Percentiles rank a stretch among this genome's conserved stretches.
phyloP scores from a whole-genome alignment of 768 basidiomycete genomes.

The Russula sp. region DNA sequence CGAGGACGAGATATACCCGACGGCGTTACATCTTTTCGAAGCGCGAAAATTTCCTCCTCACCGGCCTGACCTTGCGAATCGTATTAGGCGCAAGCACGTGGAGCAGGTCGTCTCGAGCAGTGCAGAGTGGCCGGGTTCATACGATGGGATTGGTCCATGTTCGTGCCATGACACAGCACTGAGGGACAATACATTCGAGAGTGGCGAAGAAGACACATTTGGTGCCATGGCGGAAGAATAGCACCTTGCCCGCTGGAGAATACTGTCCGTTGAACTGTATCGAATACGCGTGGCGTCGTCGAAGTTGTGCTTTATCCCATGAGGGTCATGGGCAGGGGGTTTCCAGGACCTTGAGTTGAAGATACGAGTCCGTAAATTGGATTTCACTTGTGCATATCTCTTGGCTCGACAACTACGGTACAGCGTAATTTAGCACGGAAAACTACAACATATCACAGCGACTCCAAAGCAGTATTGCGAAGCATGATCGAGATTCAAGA shows the following conservation, averaged over 20 bases:
- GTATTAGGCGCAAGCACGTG: background rate
- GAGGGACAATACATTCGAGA: background rate
- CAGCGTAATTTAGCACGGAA: too few relatives aligned
- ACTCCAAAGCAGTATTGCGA: too few relatives aligned
- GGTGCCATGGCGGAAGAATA: background rate
- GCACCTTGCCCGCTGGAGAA: background rate
- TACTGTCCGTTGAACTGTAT: background rate
- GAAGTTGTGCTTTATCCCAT: too few relatives aligned
- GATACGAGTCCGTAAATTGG: too few relatives aligned
- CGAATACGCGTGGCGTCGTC: too few relatives aligned
- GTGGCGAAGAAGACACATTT: background rate
- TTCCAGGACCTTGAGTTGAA: too few relatives aligned
- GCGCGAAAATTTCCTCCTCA: constrained; percentile 62
- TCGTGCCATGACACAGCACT: constrained; percentile 32
- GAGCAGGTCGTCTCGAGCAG: background rate
- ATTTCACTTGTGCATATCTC: too few relatives aligned
- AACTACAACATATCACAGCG: too few relatives aligned
- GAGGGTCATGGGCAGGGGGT: too few relatives aligned
- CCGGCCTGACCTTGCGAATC: constrained; percentile 25
- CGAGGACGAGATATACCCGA: constrained; percentile 55
- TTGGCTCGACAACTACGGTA: too few relatives aligned
- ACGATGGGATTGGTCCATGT: constrained; percentile 21
- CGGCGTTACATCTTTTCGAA: constrained; percentile 72
- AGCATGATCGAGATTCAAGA: too few relatives aligned
- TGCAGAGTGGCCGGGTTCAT: background rate